Evolutionary conservation across 306 rosid genomes (phyloP), one percentile per base, ranked within the genome.

Genomic region (Mucuna pruriens): DNA sequence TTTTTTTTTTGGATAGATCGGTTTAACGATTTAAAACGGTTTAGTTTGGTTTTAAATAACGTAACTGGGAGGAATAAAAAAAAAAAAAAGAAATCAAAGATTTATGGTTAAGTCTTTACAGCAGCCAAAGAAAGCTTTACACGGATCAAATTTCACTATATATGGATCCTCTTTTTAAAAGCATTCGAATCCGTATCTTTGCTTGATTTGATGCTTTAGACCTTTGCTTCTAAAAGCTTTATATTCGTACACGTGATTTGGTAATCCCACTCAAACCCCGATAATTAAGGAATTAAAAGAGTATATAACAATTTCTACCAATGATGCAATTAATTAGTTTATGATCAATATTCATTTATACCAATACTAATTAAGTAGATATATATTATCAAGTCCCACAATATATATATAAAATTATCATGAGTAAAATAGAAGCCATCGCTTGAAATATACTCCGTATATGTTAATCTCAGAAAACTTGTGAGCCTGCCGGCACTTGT

Each of bases 131-230:
- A 25, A 65, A 74, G 49, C 42, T 62, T 62, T 62, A 34, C 44
- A 45, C 9, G 23, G 36, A 11, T 31, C 16, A 39, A 33, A 44
- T 69, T 48, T 25, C 4, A 19, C 31, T 15, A 9, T 10, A 9
- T 3, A n/a, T n/a, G 69, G 40, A 36, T 78, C 54, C 29, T 36
- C 19, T 22, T 49, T 65, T 5, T 38, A 22, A 38, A 78, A 67
- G 45, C 55, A 16, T 26, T 23, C 15, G 13, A 25, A 3, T 39
- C 15, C 39, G 68, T 68, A 39, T 68, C 69, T 68, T 54, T 19
- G 46, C 38, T 29, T 79, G 67, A 54, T 68, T 79, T 25, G 69
- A 68, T 68, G 69, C 4, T 69, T 79, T 71, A 2, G 46, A 34
- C 7, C 20, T 62, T n/a, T 34, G 15, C 17, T 58, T 62, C 40